Percentiles rank a stretch among this genome's conserved stretches.
phyloP scores from a whole-genome alignment of 768 basidiomycete genomes.

The Ramaria sp. region DNA sequence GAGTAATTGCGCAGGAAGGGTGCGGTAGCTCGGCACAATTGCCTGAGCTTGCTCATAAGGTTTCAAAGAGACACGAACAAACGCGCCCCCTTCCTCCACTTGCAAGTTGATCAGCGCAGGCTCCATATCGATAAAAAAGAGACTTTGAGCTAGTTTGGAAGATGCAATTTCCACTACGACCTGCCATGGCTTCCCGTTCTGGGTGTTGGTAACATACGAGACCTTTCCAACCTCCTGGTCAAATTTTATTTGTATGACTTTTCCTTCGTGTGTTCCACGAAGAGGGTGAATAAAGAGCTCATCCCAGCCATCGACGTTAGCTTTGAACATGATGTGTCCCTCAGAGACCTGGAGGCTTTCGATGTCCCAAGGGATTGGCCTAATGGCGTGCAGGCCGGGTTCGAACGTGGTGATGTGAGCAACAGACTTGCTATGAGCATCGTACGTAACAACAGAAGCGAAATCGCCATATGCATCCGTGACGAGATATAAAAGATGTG shows the following conservation, averaged over 20 bases:
- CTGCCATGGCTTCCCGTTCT: slow-evolving; percentile 24
- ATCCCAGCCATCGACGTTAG: slow-evolving; percentile 30
- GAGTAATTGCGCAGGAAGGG: slow-evolving; percentile 23
- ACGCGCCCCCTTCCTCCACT: slow-evolving; percentile 18
- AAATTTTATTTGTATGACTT: slow-evolving; percentile 23
- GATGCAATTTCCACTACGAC: slow-evolving; percentile 23
- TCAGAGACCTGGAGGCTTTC: slow-evolving; percentile 17
- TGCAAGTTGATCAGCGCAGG: slow-evolving; percentile 13
- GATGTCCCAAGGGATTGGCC: slow-evolving; percentile 27
- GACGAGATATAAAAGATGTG: slow-evolving; percentile 23
- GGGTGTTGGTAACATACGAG: slow-evolving; percentile 17
- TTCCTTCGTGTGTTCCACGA: slow-evolving; percentile 18
- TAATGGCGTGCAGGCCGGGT: slow-evolving; percentile 20
- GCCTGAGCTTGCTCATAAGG: slow-evolving; percentile 26
- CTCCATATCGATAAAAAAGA: slow-evolving; percentile 24
- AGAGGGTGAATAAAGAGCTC: slow-evolving; percentile 22
- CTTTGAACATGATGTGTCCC: slow-evolving; percentile 22
- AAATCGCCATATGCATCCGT: slow-evolving; percentile 31
- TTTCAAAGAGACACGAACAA: slow-evolving; percentile 19
- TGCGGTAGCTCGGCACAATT: slow-evolving; percentile 17
- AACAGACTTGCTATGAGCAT: slow-evolving; percentile 20
- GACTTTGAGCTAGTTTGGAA: slow-evolving; percentile 19
- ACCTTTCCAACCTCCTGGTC: not conserved
- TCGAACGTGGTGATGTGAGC: slow-evolving; percentile 28
- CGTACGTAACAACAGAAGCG: slow-evolving; percentile 24